phyloP scores from a whole-genome alignment of 2,329 filamentous ascomycete genomes.

The Corinectria fuckeliana region DNA sequence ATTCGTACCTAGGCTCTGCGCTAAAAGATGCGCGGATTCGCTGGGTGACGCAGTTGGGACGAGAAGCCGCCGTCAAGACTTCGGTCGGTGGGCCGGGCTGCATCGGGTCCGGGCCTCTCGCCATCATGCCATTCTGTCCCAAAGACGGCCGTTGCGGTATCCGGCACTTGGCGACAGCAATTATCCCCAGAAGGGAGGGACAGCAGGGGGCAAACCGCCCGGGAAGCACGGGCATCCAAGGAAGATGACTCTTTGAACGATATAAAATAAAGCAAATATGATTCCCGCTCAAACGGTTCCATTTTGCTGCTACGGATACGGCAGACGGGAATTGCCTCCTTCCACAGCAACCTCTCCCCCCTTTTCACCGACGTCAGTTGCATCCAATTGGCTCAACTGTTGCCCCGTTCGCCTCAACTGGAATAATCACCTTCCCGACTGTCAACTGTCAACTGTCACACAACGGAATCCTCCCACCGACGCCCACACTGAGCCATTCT shows the following conservation, averaged over 20 bases:
- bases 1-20: background rate
- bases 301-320: background rate
- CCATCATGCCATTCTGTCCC: conserved; percentile 34
- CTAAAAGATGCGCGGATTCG: background rate
- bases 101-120: conserved; percentile 24
- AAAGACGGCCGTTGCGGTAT: conserved; percentile 30
- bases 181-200: conserved; percentile 1
- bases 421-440: conserved; percentile 9
- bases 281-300: background rate
- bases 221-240: conserved; percentile 14
- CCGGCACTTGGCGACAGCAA: conserved; percentile 24
- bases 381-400: conserved; percentile 25
- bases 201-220: background rate
- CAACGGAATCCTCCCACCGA: too few relatives aligned
- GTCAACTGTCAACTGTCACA: background rate
- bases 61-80: background rate
- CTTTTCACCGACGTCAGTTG: background rate
- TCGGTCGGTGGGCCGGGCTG: conserved; percentile 15
- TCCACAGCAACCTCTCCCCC: background rate
- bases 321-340: background rate
- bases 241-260: too few relatives aligned
- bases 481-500: too few relatives aligned
- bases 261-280: conserved; percentile 4
- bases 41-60: conserved; percentile 1
- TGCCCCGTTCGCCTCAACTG: conserved; percentile 11